Evolutionary conservation across 305 asterid genomes (phyloP), one percentile per base, ranked within the genome.

Genomic region (Plantago rigida): DNA sequence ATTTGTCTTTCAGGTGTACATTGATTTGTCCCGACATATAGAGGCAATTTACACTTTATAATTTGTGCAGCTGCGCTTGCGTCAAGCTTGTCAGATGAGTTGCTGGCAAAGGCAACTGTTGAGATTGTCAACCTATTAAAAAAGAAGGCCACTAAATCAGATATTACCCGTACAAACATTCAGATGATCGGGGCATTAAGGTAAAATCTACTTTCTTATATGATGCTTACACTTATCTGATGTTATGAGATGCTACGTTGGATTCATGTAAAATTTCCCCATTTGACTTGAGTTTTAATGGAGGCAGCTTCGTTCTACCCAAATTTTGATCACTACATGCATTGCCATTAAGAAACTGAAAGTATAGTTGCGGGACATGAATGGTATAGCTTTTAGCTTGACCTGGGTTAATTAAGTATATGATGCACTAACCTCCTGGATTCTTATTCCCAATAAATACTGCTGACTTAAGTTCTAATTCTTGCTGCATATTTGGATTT

Each of bases 181-280:
- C 97, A 89, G 81, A 89, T 93, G 97, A 84, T 89, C 60, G 99
- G 99, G 69, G 97, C 99, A 62, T 73, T 93, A 55, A 93, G 97
- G 97, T 89, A 73, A 65, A 9, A 26, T 56, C 28, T 65, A 47
- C 10, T 58, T 58, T 53, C 31, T 34, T 56, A 19, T 29, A 24
- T 58, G n/a, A 76, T 67, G 72, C 56, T 59, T 52, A 29, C 64
- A 60, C 57, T 3, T 42, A 17, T 36, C 39, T 31, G 39, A 3
- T 5, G 52, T 48, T 48, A 48, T 48, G 3, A 2, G 52, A 48
- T 48, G 52, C 15, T 4, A 48, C 12, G 3, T 4, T 48, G 52
- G 8, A 13, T 36, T 36, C 44, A 1, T 36, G 44, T 36, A 36
- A 36, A 8, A 36, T 31, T 31, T 0, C 5, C 39, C 39, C 6